Conservation (phyloP, 352 stramenopile species). For the Elongisporangium senticosum region DNA sequence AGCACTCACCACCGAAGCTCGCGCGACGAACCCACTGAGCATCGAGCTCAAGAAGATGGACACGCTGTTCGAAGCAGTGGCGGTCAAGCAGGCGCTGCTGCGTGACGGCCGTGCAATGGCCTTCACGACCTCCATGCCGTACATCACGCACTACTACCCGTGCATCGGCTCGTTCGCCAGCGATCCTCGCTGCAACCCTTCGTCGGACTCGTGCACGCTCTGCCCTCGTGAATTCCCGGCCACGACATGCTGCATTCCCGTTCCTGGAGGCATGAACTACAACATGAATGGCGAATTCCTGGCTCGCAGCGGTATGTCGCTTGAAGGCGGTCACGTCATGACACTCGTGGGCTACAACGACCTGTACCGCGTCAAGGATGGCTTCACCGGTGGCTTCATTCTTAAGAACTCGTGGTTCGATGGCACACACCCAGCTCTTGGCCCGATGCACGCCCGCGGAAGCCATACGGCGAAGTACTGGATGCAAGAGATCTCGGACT, state of each 20-base stretch:
- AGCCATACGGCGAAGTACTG: constrained; percentile 70
- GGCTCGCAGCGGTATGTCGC: constrained; percentile 37
- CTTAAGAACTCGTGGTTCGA: constrained; percentile 80
- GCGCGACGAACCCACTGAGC: constrained; percentile 37
- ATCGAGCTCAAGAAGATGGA: constrained; percentile 43
- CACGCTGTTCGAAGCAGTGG: constrained; percentile 27
- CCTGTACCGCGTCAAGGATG: constrained; percentile 48
- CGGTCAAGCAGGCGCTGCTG: constrained; percentile 40
- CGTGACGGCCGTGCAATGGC: constrained; percentile 37
- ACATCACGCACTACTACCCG: constrained; percentile 58
- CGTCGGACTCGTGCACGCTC: constrained; percentile 38
- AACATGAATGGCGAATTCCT: constrained; percentile 72
- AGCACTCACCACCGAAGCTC: constrained; percentile 27
- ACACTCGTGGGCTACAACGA: constrained; percentile 71
- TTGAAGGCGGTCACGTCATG: constrained; percentile 62
- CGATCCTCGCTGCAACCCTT: constrained; percentile 48
- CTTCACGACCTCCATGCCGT: constrained; percentile 48
- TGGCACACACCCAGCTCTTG: constrained; percentile 48
- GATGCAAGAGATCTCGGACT: constrained; percentile 66
- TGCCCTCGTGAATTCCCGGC: constrained; percentile 41
- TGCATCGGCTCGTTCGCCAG: constrained; percentile 43
- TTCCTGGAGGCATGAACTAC: constrained; percentile 37
- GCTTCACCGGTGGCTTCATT: constrained; percentile 61
- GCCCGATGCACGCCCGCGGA: constrained; percentile 48
- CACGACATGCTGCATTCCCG: constrained; percentile 50